Base-by-base conservation (phyloP, 2,329 filamentous ascomycete genomes). In the Aspergillus flavus region DNA sequence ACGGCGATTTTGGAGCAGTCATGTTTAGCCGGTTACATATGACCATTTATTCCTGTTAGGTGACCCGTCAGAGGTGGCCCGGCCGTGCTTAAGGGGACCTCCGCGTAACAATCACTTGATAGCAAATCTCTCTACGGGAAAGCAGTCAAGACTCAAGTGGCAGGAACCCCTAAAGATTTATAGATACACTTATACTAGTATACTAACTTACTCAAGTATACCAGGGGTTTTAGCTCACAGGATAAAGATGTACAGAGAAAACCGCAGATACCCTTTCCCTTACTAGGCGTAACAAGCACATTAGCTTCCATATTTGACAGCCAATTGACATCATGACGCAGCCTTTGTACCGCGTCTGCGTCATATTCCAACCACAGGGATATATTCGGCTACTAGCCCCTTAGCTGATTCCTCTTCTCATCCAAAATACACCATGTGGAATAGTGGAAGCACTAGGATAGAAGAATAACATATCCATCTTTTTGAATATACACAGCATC, bases 401-500 rank as follows among this genome's bases (percentile, higher is more conserved):
- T 10, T 14, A 30, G 6, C 21, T 50, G 52, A 36, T 54, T 6
- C 16, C 11, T 28, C 26, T 34, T 21, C 21, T 10, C 32, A 54
- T 34, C 5, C 30, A 54, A 36, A 21, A 21, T 36, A 34, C 19
- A 54, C 36, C 52, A 34, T 16, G 19, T 36, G n/a, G 5, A 34
- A 53, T 32, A 30, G 28, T 34, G 7, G 19, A 6, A n/a, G 52
- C 54, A 54, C 78, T 71, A 86, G 36, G 79, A 78, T 62, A 89
- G 72, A 53, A 89, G 72, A 66, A 89, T 87, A 67, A 88, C 83
- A 71, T 87, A 87, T n/a, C 86, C 86, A 65, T 87, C 86, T 66
- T 86, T 84, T 43, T 80, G 76, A 46, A 87, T 88, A 74, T 79
- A 83, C 65, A 83, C 84, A 62, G 78, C 79, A 61, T 86, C 85